These are phyloP conservation scores for Dionaea muscipula DNA, from an alignment of 179 eudicot species.

Conservation along the genomic window DNA sequence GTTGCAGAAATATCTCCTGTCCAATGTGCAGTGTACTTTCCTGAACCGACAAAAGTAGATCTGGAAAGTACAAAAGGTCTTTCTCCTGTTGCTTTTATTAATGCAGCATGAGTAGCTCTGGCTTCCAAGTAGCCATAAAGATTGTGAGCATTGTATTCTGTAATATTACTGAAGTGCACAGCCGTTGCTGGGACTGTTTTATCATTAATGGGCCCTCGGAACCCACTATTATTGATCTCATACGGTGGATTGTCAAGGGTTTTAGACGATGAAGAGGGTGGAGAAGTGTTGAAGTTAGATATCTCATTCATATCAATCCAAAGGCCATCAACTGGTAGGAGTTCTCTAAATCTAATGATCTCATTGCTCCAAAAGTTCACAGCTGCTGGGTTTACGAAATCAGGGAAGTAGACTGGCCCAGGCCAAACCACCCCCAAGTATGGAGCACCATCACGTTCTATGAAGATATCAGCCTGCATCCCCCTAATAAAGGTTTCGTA, in stretches of 20 bases:
- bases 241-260: slow-evolving; percentile 71
- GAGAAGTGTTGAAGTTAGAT: slow-evolving; percentile 33
- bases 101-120: slow-evolving; percentile 45
- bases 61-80: slow-evolving; percentile 59
- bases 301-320: slow-evolving; percentile 71
- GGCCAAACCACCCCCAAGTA: slow-evolving; percentile 59
- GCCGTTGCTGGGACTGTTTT: slow-evolving; percentile 59
- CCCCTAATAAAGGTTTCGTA: slow-evolving; percentile 48
- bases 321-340: slow-evolving; percentile 37
- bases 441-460: slow-evolving; percentile 39
- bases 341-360: slow-evolving; percentile 27
- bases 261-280: slow-evolving; percentile 32
- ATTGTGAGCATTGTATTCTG: slow-evolving; percentile 60
- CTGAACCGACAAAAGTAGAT: slow-evolving; percentile 76
- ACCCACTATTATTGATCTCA: slow-evolving; percentile 51
- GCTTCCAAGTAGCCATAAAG: slow-evolving; percentile 63
- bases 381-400: slow-evolving; percentile 36
- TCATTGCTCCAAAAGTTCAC: slow-evolving; percentile 39
- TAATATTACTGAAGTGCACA: slow-evolving; percentile 35
- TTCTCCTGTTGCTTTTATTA: slow-evolving; percentile 31
- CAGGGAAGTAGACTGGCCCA: slow-evolving; percentile 50
- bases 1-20: slow-evolving; percentile 77
- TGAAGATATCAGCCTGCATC: slow-evolving; percentile 36
- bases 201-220: slow-evolving; percentile 20
- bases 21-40: slow-evolving; percentile 84